Evolutionary conservation across 2,329 filamentous ascomycete genomes (phyloP), one percentile per base, ranked within the genome.

Genomic region (Xylariaceae sp.): DNA sequence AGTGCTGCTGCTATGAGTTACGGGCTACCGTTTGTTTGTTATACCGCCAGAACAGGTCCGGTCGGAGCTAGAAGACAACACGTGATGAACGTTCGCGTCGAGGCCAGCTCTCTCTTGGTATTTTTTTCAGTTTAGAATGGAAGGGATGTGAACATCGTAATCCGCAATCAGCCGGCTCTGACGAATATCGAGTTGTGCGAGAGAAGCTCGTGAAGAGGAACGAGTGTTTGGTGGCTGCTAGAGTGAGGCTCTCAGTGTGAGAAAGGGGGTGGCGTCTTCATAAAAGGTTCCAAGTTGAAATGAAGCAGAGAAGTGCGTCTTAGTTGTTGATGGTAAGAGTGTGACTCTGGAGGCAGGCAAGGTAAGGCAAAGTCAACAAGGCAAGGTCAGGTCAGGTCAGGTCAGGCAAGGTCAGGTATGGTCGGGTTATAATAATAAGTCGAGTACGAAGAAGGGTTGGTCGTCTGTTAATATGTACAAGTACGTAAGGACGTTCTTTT

Each of bases 51-150:
- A 57, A 30, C 23, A 30, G 23, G 23, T 30, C 35, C 30, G 51
- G 59, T 53, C 51, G 61, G 56, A 60, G 55, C 53, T 48, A 51
- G 53, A 62, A 66, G 37, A 57, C 58, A 62, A 61, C 60, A 60
- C 58, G 62, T 64, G 53, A 60, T 64, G 64, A 63, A 62, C 57
- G 56, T 61, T 56, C 53, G 60, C 50, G 51, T 58, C 48, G 63
- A 66, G 63, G 55, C 61, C 63, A 65, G 65, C 63, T 64, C 65
- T 64, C 51, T 42, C 37, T 42, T 9, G 6, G 11, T 42, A 8
- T 42, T 45, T 62, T 45, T 65, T 56, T 62, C 23, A 30, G 23
- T 30, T 30, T 64, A 64, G 56, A 62, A 64, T 55, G 11, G 57
- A 64, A 59, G 54, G 58, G 57, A 55, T 13, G 48, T 48, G 57